Conservation (phyloP, 257 asterid species). For the Cinchona pubescens region DNA sequence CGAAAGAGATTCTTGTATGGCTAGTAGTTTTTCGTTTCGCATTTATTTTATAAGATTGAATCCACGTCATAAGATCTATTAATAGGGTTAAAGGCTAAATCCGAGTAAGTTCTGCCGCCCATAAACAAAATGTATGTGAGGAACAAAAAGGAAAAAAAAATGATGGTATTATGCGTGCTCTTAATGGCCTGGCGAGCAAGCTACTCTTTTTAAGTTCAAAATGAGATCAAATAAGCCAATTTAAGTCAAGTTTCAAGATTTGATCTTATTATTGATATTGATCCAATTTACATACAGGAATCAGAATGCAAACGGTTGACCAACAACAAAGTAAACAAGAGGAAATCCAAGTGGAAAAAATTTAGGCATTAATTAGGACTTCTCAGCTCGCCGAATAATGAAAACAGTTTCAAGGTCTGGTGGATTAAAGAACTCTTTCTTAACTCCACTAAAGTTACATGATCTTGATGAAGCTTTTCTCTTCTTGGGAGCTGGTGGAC, state of each 20-base stretch:
- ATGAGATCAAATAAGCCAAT: not conserved
- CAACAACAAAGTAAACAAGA: not conserved
- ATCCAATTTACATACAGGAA: conserved; percentile 6
- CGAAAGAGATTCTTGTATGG: not conserved
- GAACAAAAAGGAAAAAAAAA: too few relatives aligned
- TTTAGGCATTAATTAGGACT: conserved; percentile 15
- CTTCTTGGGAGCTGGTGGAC: conserved; percentile 52
- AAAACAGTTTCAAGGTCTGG: conserved; percentile 40
- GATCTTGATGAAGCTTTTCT: conserved; percentile 36
- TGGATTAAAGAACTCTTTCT: conserved; percentile 35
- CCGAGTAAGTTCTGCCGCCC: too few relatives aligned
- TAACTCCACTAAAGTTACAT: conserved; percentile 13
- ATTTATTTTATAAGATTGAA: too few relatives aligned
- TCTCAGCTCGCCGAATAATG: conserved; percentile 19
- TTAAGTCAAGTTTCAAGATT: conserved; percentile 2
- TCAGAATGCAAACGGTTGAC: conserved; percentile 4
- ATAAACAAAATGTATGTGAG: too few relatives aligned
- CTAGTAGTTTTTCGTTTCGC: too few relatives aligned
- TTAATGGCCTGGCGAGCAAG: not conserved
- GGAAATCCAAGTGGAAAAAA: conserved; percentile 4
- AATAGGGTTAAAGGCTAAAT: too few relatives aligned
- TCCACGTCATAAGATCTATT: too few relatives aligned
- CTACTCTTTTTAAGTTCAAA: not conserved
- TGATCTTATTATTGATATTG: conserved; percentile 22
- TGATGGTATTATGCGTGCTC: not conserved